phyloP scores from a whole-genome alignment of 495 filamentous ascomycete genomes.

The Penicillium roqueforti region DNA sequence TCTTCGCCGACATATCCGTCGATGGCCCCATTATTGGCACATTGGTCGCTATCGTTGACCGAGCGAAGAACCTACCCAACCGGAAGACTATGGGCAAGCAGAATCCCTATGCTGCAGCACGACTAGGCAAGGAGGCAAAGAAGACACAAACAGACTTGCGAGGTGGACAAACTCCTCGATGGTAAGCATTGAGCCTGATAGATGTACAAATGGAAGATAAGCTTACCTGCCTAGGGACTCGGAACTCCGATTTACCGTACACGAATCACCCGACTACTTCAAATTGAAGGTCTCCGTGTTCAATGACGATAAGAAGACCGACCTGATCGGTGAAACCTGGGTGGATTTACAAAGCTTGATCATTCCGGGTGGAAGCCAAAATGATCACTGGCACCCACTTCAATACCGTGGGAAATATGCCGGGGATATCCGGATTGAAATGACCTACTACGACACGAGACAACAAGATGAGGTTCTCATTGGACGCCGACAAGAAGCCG shows the following conservation, averaged over 20 bases:
- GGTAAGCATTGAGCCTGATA: slow-evolving; percentile 53
- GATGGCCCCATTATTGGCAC: slow-evolving; percentile 95
- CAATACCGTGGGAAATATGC: slow-evolving; percentile 90
- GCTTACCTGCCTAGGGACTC: slow-evolving; percentile 69
- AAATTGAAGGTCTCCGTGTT: slow-evolving; percentile 92
- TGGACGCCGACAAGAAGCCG: slow-evolving; percentile 49
- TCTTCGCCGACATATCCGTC: slow-evolving; percentile 91
- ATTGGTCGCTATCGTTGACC: slow-evolving; percentile 84
- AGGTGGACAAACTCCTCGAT: slow-evolving; percentile 93
- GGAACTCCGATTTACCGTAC: slow-evolving; percentile 91
- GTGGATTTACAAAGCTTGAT: slow-evolving; percentile 77
- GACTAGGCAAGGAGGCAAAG: slow-evolving; percentile 95
- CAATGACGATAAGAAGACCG: slow-evolving; percentile 95
- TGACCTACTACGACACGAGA: slow-evolving; percentile 91
- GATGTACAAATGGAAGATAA: slow-evolving; percentile 9
- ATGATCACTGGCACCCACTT: slow-evolving; percentile 85
- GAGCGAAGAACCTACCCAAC: slow-evolving; percentile 94
- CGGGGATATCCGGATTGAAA: slow-evolving; percentile 89
- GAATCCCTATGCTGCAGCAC: slow-evolving; percentile 91
- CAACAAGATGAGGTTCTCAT: slow-evolving; percentile 66
- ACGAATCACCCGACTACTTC: slow-evolving; percentile 93
- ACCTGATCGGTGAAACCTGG: slow-evolving; percentile 91
- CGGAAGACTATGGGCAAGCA: slow-evolving; percentile 96
- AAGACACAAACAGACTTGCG: slow-evolving; percentile 93
- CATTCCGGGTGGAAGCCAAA: slow-evolving; percentile 81